These are phyloP conservation scores for Gardenia jasminoides DNA, from an alignment of 257 asterid species.

Conservation along the genomic window DNA sequence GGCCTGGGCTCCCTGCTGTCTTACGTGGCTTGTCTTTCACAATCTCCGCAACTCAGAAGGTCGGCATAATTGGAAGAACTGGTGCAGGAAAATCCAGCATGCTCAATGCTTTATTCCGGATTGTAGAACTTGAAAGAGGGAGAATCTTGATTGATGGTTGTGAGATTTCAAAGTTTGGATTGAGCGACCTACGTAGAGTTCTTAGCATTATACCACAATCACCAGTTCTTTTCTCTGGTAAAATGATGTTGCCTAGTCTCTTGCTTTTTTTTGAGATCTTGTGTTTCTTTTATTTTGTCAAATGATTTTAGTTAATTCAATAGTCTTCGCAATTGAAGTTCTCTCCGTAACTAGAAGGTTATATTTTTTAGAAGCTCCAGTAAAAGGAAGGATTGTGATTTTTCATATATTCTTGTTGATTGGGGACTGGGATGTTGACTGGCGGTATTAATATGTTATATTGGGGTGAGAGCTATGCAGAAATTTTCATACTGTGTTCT, in stretches of 20 bases:
- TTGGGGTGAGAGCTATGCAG: background rate
- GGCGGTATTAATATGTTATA: background rate
- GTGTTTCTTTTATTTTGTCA: background rate
- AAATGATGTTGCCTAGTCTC: slow-evolving; percentile 5
- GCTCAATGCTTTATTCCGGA: slow-evolving; percentile 91
- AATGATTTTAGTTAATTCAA: background rate
- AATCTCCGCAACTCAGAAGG: slow-evolving; percentile 82
- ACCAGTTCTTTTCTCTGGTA: slow-evolving; percentile 98
- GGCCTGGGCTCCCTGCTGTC: slow-evolving; percentile 97
- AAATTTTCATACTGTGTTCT: background rate
- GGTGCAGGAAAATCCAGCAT: slow-evolving; percentile 99
- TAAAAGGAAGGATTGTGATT: background rate
- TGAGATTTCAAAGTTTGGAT: slow-evolving; percentile 76
- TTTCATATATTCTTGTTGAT: background rate
- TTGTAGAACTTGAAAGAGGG: slow-evolving; percentile 86
- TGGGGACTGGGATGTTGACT: background rate
- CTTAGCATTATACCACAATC: slow-evolving; percentile 96
- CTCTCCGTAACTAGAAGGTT: background rate
- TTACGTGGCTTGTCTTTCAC: slow-evolving; percentile 80
- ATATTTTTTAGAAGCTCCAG: background rate
- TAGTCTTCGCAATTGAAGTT: background rate
- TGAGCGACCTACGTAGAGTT: slow-evolving; percentile 82
- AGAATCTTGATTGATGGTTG: slow-evolving; percentile 73
- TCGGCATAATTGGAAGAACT: slow-evolving; percentile 95
- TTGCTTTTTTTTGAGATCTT: background rate